These are phyloP conservation scores for Cnidoscolus chayamansa DNA, from an alignment of 441 rosid species.

Conservation along the genomic window DNA sequence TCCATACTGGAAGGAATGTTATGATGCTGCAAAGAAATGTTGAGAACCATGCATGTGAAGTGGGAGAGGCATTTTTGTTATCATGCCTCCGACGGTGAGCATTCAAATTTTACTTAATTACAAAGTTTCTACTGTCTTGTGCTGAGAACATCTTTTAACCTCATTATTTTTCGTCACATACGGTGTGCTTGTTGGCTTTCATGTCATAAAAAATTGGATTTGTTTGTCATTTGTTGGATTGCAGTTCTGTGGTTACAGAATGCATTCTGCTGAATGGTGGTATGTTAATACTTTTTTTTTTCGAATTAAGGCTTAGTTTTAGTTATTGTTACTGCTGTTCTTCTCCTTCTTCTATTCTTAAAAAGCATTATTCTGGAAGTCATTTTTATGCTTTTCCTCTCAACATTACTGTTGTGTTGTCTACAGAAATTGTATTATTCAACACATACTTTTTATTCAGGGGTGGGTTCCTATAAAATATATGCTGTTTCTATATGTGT, in stretches of 20 bases:
- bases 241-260: not conserved
- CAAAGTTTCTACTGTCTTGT: not conserved
- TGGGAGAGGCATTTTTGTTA: conserved; percentile 78
- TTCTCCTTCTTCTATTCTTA: not conserved
- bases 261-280: not conserved
- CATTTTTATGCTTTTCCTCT: not conserved
- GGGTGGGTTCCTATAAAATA: not conserved
- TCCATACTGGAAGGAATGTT: conserved; percentile 72
- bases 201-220: not conserved
- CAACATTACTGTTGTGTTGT: not conserved
- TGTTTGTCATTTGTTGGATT: not conserved
- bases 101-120: conserved; percentile 18
- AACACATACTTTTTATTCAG: not conserved
- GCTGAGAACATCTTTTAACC: not conserved
- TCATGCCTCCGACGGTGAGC: conserved; percentile 83
- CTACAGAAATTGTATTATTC: not conserved
- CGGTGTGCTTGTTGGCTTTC: not conserved
- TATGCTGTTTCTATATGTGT: not conserved
- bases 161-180: not conserved
- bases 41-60: conserved; percentile 71
- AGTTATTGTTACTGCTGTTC: no score
- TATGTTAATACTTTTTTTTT: not conserved
- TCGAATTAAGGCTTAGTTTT: no score
- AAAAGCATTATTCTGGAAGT: not conserved
- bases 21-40: conserved; percentile 52